phyloP scores from a whole-genome alignment of 371 early-diverging fungal genomes.

The Zychaea mexicana region DNA sequence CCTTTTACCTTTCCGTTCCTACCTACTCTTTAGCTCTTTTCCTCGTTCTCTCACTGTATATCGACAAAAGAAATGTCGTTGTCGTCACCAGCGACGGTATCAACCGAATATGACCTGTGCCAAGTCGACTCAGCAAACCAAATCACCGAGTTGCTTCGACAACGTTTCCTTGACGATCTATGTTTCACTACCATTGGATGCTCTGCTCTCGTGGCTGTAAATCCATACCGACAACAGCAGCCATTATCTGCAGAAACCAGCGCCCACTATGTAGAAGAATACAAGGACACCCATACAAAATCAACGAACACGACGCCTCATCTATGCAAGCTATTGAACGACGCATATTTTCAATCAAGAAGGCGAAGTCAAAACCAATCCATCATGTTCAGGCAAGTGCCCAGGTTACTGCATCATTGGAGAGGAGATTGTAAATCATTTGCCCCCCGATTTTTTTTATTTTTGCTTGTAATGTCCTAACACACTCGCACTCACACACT shows the following conservation, averaged over 20 bases:
- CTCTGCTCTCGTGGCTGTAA: conserved; percentile 55
- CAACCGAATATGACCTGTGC: neutral
- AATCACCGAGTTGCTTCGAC: conserved; percentile 54
- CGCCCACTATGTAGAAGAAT: conserved; percentile 31
- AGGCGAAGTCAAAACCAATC: conserved; percentile 42
- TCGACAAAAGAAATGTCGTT: neutral
- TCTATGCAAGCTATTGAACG: conserved; percentile 35
- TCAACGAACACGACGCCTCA: conserved; percentile 3
- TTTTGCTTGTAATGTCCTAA: neutral
- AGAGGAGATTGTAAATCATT: neutral
- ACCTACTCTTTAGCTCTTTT: neutral
- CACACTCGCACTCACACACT: too few species aligned
- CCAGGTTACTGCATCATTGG: neutral
- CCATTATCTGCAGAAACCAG: conserved; percentile 5
- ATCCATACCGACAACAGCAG: conserved; percentile 29
- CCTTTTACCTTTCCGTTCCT: neutral
- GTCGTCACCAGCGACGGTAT: neutral
- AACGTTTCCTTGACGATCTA: conserved; percentile 54
- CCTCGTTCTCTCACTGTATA: neutral
- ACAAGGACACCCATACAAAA: neutral
- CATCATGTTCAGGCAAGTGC: conserved; percentile 69
- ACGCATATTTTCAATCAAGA: conserved; percentile 40
- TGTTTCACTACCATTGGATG: conserved; percentile 63
- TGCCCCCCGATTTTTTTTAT: neutral
- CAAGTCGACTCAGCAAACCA: conserved; percentile 9